A percentile compares a stretch with the other conserved stretches of the same genome.
phyloP scores from a whole-genome alignment of 164 flowering plant genomes.

The Amborella trichopoda region DNA sequence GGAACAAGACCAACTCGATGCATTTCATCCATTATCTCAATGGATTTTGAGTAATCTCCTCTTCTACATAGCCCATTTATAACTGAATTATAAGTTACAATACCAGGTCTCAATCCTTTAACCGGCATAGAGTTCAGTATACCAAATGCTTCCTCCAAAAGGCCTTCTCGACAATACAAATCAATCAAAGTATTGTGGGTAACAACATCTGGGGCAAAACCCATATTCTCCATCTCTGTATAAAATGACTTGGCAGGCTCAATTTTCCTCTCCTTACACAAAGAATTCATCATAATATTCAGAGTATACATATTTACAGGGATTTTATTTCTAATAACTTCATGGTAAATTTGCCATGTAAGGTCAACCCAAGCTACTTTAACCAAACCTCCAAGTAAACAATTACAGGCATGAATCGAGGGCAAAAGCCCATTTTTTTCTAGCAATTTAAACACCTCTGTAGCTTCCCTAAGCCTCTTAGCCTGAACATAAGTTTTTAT shows the following conservation, averaged over 20 bases:
- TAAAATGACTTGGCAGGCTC: conserved; percentile 29
- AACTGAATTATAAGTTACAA: conserved; percentile 53
- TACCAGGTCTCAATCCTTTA: conserved; percentile 47
- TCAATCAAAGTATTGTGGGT: conserved; percentile 65
- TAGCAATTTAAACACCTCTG: conserved; percentile 49
- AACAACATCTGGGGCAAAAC: conserved; percentile 54
- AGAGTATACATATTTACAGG: conserved; percentile 62
- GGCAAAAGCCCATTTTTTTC: conserved; percentile 33
- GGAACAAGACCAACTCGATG: conserved; percentile 40
- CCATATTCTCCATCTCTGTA: conserved; percentile 50
- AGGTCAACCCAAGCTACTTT: conserved; percentile 71
- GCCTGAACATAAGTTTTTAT: conserved; percentile 82
- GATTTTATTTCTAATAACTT: conserved; percentile 27
- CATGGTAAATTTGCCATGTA: conserved; percentile 62
- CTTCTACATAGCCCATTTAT: conserved; percentile 61
- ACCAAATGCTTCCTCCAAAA: conserved; percentile 47
- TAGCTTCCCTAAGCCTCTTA: conserved; percentile 59
- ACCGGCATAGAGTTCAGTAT: conserved; percentile 35
- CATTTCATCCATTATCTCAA: conserved; percentile 48
- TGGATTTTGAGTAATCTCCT: conserved; percentile 41
- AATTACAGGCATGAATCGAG: conserved; percentile 68
- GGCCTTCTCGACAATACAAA: conserved; percentile 49
- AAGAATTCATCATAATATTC: conserved; percentile 77
- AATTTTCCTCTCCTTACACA: conserved; percentile 57
- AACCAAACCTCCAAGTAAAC: conserved; percentile 76